phyloP scores from a whole-genome alignment of 352 stramenopile genomes.

The Phytophthora palmivora region DNA sequence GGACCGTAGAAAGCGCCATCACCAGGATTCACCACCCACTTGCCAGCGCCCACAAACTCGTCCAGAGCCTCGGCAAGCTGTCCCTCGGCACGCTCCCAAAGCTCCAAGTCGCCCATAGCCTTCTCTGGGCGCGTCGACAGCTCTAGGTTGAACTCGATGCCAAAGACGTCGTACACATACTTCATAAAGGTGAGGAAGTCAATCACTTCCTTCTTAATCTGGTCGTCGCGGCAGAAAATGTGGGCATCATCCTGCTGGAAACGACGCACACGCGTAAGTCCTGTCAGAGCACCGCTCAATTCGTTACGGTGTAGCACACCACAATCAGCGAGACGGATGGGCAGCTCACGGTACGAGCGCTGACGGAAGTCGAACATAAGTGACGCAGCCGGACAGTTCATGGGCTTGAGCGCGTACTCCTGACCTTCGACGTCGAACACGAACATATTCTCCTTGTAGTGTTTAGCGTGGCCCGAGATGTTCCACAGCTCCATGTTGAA shows the following conservation, averaged over 20 bases:
- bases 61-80: slow-evolving; percentile 94
- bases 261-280: slow-evolving; percentile 96
- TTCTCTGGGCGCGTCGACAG: slow-evolving; percentile 97
- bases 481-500: slow-evolving; percentile 99
- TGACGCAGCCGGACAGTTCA: slow-evolving; percentile 99
- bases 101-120: slow-evolving; percentile 93
- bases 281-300: slow-evolving; percentile 95
- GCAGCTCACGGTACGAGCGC: slow-evolving; percentile 97
- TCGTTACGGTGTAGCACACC: slow-evolving; percentile 98
- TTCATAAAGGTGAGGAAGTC: slow-evolving; percentile 97
- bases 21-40: slow-evolving; percentile 97
- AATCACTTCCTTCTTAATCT: slow-evolving; percentile 91
- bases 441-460: slow-evolving; percentile 99
- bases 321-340: slow-evolving; percentile 98
- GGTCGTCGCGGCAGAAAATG: slow-evolving; percentile 98
- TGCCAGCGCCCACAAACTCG: slow-evolving; percentile 93
- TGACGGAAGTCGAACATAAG: slow-evolving; percentile 96
- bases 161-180: slow-evolving; percentile 98
- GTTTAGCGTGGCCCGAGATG: slow-evolving; percentile 94
- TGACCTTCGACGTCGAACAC: slow-evolving; percentile 97
- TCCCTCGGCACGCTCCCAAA: slow-evolving; percentile 90
- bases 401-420: slow-evolving; percentile 97
- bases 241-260: slow-evolving; percentile 99
- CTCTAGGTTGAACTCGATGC: slow-evolving; percentile 98
- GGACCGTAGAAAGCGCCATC: slow-evolving; percentile 99